Base-by-base conservation (phyloP, 2,329 filamentous ascomycete genomes). In the Exophiala aquamarina region DNA sequence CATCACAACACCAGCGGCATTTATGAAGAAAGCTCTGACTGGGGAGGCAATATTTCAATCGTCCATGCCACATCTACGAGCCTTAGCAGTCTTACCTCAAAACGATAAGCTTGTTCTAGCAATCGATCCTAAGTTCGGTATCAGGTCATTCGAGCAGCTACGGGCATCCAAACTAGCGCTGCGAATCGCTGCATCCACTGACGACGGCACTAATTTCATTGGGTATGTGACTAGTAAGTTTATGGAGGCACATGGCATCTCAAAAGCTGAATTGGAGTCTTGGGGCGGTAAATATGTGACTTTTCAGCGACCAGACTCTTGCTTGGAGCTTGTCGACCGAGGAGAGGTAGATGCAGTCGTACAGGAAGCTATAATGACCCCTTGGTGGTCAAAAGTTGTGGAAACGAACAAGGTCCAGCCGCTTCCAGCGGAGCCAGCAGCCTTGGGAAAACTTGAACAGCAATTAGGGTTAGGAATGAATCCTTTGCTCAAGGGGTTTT, bases 361-460 rank as follows among this genome's bases (percentile, higher is more conserved):
- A 3, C 48, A 50, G 29, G 48, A 50, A 33, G 48, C 48, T 23
- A 50, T 50, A 23, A 50, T 50, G 48, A 50, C 48, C 15, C 18
- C 26, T 2, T 46, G 42, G 42, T 50, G 48, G 48, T 41, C 41
- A 19, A 11, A 38, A 18, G 20, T 50, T 10, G 28, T 47, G 28
- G 48, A 50, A 21, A 6, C 13, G 2, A 18, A 35, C 38, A 23
- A 11, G 20, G 14, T 46, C n/a, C 19, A 42, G 8, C 48, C 48
- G 2, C 17, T 50, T 13, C 43, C 48, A 6, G 48, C 48, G 9
- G 48, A 50, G 33, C 33, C 17, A 20, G 13, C n/a, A 7, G 42
- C 43, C 9, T 37, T 50, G 20, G 18, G 42, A 20, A 38, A 11
- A 14, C 42, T 50, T 7, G 14, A 47, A 14, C 13, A 19, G 17